Conservation (phyloP, 805 yeast genomes). For the Candida taoyuanica region DNA sequence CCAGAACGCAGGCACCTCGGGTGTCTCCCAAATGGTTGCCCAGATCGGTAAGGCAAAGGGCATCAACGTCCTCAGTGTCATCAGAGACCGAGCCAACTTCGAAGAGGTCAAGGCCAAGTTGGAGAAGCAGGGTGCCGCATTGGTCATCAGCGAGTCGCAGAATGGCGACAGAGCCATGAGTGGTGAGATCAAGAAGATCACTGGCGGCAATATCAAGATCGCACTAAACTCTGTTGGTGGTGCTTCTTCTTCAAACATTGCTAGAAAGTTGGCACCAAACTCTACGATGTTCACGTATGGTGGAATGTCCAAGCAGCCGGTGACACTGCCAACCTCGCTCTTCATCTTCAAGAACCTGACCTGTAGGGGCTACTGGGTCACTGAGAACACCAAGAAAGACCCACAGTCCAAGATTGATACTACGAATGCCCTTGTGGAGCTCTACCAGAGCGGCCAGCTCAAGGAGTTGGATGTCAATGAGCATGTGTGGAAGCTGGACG, state of each 20-base stretch:
- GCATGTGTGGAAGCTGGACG: conserved; percentile 27
- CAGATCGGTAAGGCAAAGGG: conserved; percentile 82
- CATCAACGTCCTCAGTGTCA: conserved; percentile 77
- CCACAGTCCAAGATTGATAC: conserved; percentile 57
- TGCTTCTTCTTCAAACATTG: conserved; percentile 70
- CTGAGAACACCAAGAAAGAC: conserved; percentile 54
- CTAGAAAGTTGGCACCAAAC: conserved; percentile 70
- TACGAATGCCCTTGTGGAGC: conserved; percentile 48
- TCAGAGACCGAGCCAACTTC: conserved; percentile 79
- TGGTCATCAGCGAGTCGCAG: conserved; percentile 85
- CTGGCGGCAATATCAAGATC: conserved; percentile 53
- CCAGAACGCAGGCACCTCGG: conserved; percentile 95
- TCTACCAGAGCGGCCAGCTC: conserved; percentile 54
- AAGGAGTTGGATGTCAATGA: conserved; percentile 36
- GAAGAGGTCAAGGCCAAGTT: conserved; percentile 56
- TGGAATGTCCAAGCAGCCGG: conserved; percentile 96
- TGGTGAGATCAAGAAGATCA: conserved; percentile 51
- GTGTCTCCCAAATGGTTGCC: conserved; percentile 87
- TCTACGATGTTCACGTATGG: conserved; percentile 90
- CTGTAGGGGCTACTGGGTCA: conserved; percentile 91
- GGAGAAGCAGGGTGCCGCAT: conserved; percentile 68
- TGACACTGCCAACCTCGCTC: conserved; percentile 80
- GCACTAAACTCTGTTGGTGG: conserved; percentile 97
- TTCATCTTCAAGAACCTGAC: conserved; percentile 87
- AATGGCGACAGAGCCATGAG: conserved; percentile 65